A percentile compares a stretch with the other conserved stretches of the same genome.
phyloP scores from a whole-genome alignment of 2,329 filamentous ascomycete genomes.

The Cladosporium sp. region DNA sequence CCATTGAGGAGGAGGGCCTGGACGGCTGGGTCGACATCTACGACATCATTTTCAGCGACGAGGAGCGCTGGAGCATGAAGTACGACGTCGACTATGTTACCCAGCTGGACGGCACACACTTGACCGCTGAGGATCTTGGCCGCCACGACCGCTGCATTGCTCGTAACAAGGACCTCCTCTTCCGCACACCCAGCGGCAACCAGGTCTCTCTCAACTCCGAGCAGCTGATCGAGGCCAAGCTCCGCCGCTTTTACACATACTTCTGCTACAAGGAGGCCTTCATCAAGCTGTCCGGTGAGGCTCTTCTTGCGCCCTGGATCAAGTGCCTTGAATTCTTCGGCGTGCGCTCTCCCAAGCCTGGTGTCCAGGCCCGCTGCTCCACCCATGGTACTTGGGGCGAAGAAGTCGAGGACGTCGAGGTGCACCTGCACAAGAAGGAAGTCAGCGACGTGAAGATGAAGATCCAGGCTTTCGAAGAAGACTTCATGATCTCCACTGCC shows the following conservation, averaged over 20 bases:
- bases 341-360: constrained; percentile 51
- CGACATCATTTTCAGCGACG: constrained; percentile 59
- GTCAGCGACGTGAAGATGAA: constrained; percentile 51
- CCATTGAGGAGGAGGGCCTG: constrained; percentile 59
- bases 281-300: constrained; percentile 77
- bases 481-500: constrained; percentile 55
- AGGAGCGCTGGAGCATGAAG: constrained; percentile 59
- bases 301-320: constrained; percentile 67
- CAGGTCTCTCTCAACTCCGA: constrained; percentile 36
- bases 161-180: constrained; percentile 33
- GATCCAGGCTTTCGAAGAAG: constrained; percentile 52
- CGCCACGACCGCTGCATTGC: constrained; percentile 38
- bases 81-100: constrained; percentile 41
- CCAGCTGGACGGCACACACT: constrained; percentile 38
- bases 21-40: constrained; percentile 64
- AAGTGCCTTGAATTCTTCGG: constrained; percentile 61
- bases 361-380: constrained; percentile 36
- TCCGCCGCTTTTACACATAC: constrained; percentile 67
- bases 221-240: constrained; percentile 51
- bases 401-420: constrained; percentile 42
- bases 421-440: constrained; percentile 42
- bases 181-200: constrained; percentile 32
- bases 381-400: constrained; percentile 43
- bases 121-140: constrained; percentile 36
- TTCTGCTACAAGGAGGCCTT: constrained; percentile 78